Evolutionary conservation across 345 rosid species (phyloP).

Genomic region (Theobroma cacao): DNA sequence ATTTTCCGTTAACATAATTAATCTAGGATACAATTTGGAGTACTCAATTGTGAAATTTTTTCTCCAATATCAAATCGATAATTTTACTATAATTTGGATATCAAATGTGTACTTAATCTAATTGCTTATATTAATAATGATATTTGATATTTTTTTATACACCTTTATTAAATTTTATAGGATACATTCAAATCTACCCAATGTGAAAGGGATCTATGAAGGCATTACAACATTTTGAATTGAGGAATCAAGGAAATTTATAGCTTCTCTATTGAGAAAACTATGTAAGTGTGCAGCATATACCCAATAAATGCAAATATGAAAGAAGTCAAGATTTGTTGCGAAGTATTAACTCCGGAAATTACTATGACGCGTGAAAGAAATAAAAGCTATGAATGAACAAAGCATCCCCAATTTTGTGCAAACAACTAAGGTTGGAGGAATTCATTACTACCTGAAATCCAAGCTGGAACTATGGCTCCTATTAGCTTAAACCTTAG

Average conservation of each 20-base stretch:
- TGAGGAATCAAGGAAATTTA: neutral
- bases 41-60: too few species aligned
- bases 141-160: neutral
- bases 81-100: too few species aligned
- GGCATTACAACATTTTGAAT: neutral
- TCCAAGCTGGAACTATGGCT: neutral
- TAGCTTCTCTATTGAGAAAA: neutral
- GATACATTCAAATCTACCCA: neutral
- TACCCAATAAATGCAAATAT: neutral
- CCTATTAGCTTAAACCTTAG: neutral
- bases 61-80: too few species aligned
- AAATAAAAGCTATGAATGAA: neutral
- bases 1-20: too few species aligned
- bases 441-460: neutral
- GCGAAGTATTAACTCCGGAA: neutral
- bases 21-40: too few species aligned
- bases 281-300: neutral
- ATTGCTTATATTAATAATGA: too few species aligned
- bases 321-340: neutral
- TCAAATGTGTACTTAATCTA: too few species aligned
- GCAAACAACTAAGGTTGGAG: neutral
- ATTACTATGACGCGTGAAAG: neutral
- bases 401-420: neutral
- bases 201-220: neutral
- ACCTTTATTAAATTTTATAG: neutral